phyloP scores from a whole-genome alignment of 1,139 yeast genomes.

The Suzukiozyma palmioleophila region DNA sequence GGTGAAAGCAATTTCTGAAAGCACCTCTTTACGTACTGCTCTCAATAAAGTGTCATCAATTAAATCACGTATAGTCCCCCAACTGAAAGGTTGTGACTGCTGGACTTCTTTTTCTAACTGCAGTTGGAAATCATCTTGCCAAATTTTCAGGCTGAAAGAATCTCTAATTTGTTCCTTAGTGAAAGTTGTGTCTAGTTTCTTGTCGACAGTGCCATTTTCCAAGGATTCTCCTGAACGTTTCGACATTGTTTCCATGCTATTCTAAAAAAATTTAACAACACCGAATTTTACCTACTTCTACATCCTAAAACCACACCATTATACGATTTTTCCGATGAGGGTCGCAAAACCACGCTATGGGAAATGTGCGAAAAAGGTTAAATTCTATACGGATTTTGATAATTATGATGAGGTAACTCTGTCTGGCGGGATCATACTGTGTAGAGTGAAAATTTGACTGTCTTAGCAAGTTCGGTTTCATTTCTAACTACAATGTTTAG shows the following conservation, averaged over 20 bases:
- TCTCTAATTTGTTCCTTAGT: slow-evolving; percentile 36
- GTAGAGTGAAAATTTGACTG: too few species aligned
- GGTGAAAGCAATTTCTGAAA: slow-evolving; percentile 81
- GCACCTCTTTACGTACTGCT: slow-evolving; percentile 78
- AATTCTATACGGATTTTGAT: too few species aligned
- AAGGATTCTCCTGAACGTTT: not conserved
- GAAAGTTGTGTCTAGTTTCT: slow-evolving; percentile 20
- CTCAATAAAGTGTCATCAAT: slow-evolving; percentile 74
- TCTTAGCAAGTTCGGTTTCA: too few species aligned
- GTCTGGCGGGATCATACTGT: too few species aligned
- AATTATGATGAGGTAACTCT: too few species aligned
- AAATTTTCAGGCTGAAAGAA: slow-evolving; percentile 53
- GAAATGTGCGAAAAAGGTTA: too few species aligned
- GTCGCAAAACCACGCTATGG: too few species aligned
- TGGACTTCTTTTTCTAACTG: slow-evolving; percentile 37
- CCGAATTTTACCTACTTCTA: too few species aligned
- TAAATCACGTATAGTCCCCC: slow-evolving; percentile 78
- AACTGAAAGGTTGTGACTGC: slow-evolving; percentile 71
- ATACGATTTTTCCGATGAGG: too few species aligned
- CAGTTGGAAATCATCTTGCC: slow-evolving; percentile 42
- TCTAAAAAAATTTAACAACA: not conserved
- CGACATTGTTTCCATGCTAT: not conserved
- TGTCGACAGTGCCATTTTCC: slow-evolving; percentile 10
- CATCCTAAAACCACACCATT: too few species aligned
- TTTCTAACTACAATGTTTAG: too few species aligned